Percentiles rank a stretch among this genome's conserved stretches.
These are phyloP conservation scores for Phaeotremella fagi DNA, from an alignment of 768 basidiomycete genomes.

Conservation along the genomic window DNA sequence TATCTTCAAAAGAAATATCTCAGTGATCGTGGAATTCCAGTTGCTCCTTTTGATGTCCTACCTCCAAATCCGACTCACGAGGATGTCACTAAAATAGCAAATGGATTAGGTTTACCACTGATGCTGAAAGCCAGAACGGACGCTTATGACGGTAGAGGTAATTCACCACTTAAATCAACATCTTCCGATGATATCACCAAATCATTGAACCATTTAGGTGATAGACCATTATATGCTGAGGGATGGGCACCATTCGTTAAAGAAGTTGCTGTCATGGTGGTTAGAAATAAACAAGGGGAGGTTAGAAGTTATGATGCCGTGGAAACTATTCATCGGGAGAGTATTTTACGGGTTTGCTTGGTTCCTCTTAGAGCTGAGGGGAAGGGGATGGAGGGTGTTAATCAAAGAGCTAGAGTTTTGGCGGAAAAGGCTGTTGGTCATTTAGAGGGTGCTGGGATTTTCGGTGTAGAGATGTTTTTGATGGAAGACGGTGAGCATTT, in stretches of 20 bases:
- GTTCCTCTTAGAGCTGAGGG: conserved; percentile 66
- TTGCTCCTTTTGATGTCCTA: conserved; percentile 62
- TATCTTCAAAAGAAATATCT: conserved; percentile 64
- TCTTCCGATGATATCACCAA: conserved; percentile 53
- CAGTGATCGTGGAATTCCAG: conserved; percentile 53
- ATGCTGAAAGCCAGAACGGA: conserved; percentile 96
- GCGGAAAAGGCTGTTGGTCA: conserved; percentile 76
- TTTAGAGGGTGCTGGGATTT: conserved; percentile 83
- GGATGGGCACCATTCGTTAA: conserved; percentile 83
- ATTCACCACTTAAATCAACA: conserved; percentile 65
- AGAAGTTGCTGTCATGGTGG: conserved; percentile 97
- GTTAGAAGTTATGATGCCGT: conserved; percentile 82
- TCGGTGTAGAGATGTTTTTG: conserved; percentile 98
- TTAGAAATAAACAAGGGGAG: conserved; percentile 67
- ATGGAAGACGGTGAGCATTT: conserved; percentile 67
- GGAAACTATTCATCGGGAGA: conserved; percentile 91
- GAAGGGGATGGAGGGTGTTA: conserved; percentile 54
- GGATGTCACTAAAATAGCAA: conserved; percentile 52
- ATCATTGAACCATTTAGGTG: conserved; percentile 55
- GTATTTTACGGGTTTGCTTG: conserved; percentile 86
- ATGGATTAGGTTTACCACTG: conserved; percentile 68
- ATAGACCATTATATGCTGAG: conserved; percentile 83
- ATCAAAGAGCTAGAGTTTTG: conserved; percentile 60
- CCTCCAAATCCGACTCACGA: conserved; percentile 54
- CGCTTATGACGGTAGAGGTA: conserved; percentile 94